Evolutionary conservation across 768 basidiomycete species (phyloP), one percentile per base, ranked within the genome.

Genomic region (Stropharia rugosoannulata): DNA sequence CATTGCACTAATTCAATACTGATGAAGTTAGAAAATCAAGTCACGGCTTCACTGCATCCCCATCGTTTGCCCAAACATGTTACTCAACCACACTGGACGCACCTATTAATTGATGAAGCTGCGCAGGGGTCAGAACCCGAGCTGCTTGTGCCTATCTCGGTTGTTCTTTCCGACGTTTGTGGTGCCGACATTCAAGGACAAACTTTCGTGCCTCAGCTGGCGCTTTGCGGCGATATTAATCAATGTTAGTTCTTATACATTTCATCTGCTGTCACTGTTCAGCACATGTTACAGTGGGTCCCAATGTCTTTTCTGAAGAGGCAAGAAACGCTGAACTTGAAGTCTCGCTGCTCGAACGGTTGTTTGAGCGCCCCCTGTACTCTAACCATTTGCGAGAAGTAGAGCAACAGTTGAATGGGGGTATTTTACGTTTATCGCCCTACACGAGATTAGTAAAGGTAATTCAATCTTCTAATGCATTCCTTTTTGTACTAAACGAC

Each of bases 121-220:
- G 80, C 79, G 4, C 79, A 82, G 73, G 79, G 78, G 7, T 78
- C 78, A 11, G 80, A 82, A 59, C 79, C 80, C 8, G 80, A 80
- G 57, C 70, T 80, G 22, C 62, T 76, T 43, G 72, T 80, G 16
- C 79, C 80, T 1, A 78, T 80, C n/a, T 79, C 78, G 6, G 78
- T 79, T 1, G 76, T 80, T 22, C 59, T 75, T 11, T 67, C 71
- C 7, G 61, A 65, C 49, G 44, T 58, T 58, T 50, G 37, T 55
- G 51, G 61, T 48, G 36, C 42, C 40, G 18, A 58, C 44, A 16
- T 46, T 45, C 39, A 39, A 49, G 51, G 58, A 37, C 41, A 39
- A 51, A 49, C 64, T 19, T 64, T 70, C 22, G 64, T 67, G 36
- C 80, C 80, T 10, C 79, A 80, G 56, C 68, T 82, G 13, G 71